Conservation (phyloP, 768 basidiomycete species). For the Tulasnella sp. region DNA sequence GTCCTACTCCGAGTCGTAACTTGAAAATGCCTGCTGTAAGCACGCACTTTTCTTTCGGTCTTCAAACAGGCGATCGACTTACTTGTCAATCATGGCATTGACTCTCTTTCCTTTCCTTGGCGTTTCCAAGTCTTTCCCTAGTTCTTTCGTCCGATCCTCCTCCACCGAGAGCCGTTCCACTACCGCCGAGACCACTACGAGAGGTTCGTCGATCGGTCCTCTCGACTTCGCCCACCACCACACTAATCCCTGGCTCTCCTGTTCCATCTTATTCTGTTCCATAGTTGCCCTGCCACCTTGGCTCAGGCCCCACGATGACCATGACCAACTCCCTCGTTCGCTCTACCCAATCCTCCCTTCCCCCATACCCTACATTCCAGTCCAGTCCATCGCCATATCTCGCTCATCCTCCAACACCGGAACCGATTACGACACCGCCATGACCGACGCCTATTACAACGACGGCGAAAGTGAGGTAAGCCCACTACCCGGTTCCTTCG, state of each 20-base stretch:
- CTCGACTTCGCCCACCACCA: background rate
- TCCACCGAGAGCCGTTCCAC: background rate
- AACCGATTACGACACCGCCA: background rate
- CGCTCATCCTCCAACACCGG: background rate
- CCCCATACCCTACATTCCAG: background rate
- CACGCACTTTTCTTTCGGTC: no score
- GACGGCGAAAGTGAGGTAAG: background rate
- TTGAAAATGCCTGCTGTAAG: no score
- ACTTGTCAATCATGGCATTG: background rate
- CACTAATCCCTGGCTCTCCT: background rate
- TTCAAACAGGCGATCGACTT: no score
- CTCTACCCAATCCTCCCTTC: background rate
- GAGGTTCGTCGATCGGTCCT: background rate
- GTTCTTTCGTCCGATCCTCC: background rate
- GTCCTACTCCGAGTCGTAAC: no score
- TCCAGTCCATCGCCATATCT: background rate
- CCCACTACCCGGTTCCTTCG: background rate
- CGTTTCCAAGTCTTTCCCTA: background rate
- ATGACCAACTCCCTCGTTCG: background rate
- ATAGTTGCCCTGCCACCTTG: background rate
- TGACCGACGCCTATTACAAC: background rate
- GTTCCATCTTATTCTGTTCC: background rate
- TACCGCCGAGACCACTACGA: no score
- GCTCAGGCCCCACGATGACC: background rate
- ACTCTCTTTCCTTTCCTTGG: background rate